Percentiles rank a stretch among this genome's conserved stretches.
These are phyloP conservation scores for Backusella luteola DNA, from an alignment of 192 early-diverging fungal species.

Conservation along the genomic window DNA sequence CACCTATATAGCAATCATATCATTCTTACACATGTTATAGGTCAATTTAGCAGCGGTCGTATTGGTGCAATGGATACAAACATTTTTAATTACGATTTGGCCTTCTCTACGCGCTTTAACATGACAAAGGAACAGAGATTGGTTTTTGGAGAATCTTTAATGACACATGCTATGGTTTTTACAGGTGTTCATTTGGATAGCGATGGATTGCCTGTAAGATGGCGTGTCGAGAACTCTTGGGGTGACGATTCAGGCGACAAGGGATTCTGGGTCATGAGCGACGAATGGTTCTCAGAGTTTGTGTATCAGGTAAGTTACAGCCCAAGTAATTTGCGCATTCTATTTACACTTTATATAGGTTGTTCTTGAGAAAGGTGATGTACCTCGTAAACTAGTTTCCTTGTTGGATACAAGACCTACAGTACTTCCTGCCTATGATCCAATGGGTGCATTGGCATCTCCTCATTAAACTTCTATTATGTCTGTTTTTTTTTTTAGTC, in stretches of 20 bases:
- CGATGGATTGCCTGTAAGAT: slow-evolving; percentile 61
- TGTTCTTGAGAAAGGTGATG: slow-evolving; percentile 66
- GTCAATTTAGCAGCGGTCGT: slow-evolving; percentile 57
- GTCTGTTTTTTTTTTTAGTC: no score
- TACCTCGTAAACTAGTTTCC: slow-evolving; percentile 58
- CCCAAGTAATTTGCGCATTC: background rate
- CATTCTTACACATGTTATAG: background rate
- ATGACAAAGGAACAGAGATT: slow-evolving; percentile 69
- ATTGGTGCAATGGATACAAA: slow-evolving; percentile 64
- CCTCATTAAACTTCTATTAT: no score
- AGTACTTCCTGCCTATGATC: slow-evolving; percentile 79
- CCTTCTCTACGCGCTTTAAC: slow-evolving; percentile 58
- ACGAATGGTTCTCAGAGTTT: slow-evolving; percentile 76
- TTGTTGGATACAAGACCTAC: slow-evolving; percentile 61
- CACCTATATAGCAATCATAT: no score
- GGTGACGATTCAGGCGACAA: slow-evolving; percentile 52
- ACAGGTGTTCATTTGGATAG: slow-evolving; percentile 72
- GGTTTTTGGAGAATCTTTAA: slow-evolving; percentile 65
- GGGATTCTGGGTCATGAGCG: slow-evolving; percentile 78
- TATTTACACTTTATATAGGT: slow-evolving; percentile 39
- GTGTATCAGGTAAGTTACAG: slow-evolving; percentile 56
- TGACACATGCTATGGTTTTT: slow-evolving; percentile 85
- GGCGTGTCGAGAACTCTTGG: slow-evolving; percentile 72
- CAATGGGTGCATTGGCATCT: slow-evolving; percentile 68
- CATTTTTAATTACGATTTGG: slow-evolving; percentile 62